phyloP scores from a whole-genome alignment of 2,329 filamentous ascomycete genomes.

The Fusarium brevicatenulatum region DNA sequence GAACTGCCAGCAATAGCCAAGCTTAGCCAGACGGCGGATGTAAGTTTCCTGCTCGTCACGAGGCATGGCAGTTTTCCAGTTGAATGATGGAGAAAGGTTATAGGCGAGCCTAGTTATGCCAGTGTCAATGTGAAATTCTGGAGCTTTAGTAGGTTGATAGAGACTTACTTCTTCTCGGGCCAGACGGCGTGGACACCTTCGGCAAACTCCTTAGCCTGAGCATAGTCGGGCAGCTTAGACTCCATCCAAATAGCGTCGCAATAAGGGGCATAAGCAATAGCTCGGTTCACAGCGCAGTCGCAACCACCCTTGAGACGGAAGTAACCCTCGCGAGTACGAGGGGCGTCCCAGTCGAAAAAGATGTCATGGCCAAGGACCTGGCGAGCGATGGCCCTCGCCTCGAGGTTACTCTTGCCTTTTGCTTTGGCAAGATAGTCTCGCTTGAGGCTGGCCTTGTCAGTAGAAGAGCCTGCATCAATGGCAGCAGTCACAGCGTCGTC shows the following conservation, averaged over 20 bases:
- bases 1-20: constrained; percentile 99
- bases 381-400: constrained; percentile 83
- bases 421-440: constrained; percentile 72
- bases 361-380: constrained; percentile 81
- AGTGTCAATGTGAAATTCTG: constrained; percentile 29
- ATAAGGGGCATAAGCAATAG: constrained; percentile 91
- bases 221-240: constrained; percentile 92
- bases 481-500: constrained; percentile 87
- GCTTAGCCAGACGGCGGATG: constrained; percentile 83
- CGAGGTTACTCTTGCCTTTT: constrained; percentile 86
- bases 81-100: constrained; percentile 98
- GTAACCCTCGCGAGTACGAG: constrained; percentile 92
- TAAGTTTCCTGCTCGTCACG: constrained; percentile 95
- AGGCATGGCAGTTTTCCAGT: constrained; percentile 98
- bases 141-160: neutral
- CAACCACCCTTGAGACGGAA: constrained; percentile 93
- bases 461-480: constrained; percentile 74
- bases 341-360: constrained; percentile 95
- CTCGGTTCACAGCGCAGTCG: constrained; percentile 89
- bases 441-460: constrained; percentile 75
- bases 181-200: constrained; percentile 92
- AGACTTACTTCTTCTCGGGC: constrained; percentile 91
- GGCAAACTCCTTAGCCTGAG: constrained; percentile 92
- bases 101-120: constrained; percentile 78
- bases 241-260: constrained; percentile 99